These are phyloP conservation scores for Ogataea saltuana DNA, from an alignment of 805 yeast species.

Conservation along the genomic window DNA sequence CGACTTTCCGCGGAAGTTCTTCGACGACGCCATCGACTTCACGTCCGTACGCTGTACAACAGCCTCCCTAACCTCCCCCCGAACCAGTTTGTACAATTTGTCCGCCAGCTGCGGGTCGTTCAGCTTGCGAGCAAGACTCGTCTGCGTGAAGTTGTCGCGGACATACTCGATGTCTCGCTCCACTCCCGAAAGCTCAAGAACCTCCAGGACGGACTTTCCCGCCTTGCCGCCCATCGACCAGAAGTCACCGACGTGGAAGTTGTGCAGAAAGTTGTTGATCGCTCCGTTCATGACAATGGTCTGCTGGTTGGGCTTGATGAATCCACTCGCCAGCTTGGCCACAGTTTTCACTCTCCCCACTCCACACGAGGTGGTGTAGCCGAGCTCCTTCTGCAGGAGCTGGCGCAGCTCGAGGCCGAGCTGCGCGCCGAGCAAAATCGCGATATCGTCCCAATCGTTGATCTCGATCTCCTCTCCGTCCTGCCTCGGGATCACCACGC, in stretches of 20 bases:
- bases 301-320: slow-evolving; percentile 82
- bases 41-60: slow-evolving; percentile 59
- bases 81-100: slow-evolving; percentile 57
- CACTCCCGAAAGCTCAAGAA: slow-evolving; percentile 49
- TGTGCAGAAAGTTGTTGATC: slow-evolving; percentile 53
- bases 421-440: slow-evolving; percentile 65
- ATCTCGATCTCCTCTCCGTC: slow-evolving; percentile 24
- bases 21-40: slow-evolving; percentile 87
- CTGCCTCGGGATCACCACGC: slow-evolving; percentile 28
- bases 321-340: slow-evolving; percentile 87
- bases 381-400: slow-evolving; percentile 52
- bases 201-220: slow-evolving; percentile 60
- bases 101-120: slow-evolving; percentile 51
- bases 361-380: slow-evolving; percentile 91
- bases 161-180: slow-evolving; percentile 45
- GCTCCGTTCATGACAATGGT: slow-evolving; percentile 61
- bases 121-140: slow-evolving; percentile 36
- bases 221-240: slow-evolving; percentile 91
- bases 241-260: slow-evolving; percentile 68
- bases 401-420: slow-evolving; percentile 55
- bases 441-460: slow-evolving; percentile 80
- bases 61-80: slow-evolving; percentile 62
- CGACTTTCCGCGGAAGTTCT: slow-evolving; percentile 65
- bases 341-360: slow-evolving; percentile 71
- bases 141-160: slow-evolving; percentile 46